Evolutionary conservation across 139 green algal genomes (phyloP).

Genomic region (Chlamydomonas eustigma): DNA sequence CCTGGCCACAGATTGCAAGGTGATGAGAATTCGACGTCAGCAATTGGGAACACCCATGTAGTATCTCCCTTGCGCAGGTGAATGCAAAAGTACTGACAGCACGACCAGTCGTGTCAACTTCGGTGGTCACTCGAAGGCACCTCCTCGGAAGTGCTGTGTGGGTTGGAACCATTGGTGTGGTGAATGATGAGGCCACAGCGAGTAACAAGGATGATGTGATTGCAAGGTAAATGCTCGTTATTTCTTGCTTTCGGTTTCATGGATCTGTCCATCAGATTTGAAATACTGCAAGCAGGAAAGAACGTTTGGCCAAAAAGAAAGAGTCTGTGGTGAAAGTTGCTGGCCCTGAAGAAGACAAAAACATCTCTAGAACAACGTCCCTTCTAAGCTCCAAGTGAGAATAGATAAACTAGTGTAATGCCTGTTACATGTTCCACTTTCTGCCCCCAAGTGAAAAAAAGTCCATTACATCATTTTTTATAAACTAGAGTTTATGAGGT

Average conservation of each 20-base stretch:
- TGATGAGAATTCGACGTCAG: not conserved
- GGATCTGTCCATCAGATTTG: not conserved
- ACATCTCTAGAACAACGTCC: not conserved
- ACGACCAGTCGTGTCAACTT: not conserved
- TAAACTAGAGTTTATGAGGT: not conserved
- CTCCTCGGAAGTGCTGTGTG: not conserved
- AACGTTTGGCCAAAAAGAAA: not conserved
- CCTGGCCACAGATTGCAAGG: not conserved
- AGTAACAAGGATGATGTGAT: not conserved
- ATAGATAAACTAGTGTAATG: not conserved
- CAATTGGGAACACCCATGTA: not conserved
- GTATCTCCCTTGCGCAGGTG: not conserved
- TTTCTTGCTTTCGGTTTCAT: not conserved
- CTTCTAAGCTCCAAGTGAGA: not conserved
- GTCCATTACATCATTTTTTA: not conserved
- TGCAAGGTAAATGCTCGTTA: not conserved
- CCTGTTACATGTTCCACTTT: not conserved
- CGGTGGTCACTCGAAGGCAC: not conserved
- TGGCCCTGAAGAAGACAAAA: not conserved
- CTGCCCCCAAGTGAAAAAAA: not conserved
- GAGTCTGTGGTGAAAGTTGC: not conserved
- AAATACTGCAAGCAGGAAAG: not conserved
- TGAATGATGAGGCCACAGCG: not conserved
- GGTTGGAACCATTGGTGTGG: not conserved
- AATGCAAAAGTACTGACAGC: no score